Evolutionary conservation across 768 basidiomycete species (phyloP), one percentile per base, ranked within the genome.

Genomic region (Fibroporia radiculosa): DNA sequence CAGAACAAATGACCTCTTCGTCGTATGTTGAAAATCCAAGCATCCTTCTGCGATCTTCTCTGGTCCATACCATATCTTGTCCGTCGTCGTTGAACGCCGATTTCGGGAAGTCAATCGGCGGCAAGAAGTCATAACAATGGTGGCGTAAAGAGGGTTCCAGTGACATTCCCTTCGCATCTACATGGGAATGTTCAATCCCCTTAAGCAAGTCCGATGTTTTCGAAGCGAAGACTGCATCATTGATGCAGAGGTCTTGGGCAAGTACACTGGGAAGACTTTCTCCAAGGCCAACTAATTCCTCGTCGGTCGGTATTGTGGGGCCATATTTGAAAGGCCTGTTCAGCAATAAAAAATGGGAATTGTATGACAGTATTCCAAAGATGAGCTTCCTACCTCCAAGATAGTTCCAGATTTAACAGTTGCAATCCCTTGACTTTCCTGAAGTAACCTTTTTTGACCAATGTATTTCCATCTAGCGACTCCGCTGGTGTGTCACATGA

Each of bases 361-460:
- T 34, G 29, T 18, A 36, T 24, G 16, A n/a, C 31, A 12, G 20
- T 31, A 31, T 31, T 10, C 16, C 29, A 40, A 39, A 26, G 41
- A 40, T 27, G 66, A 73, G 3, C 18, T 10, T 46, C 58, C 39
- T 46, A 84, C 84, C 74, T 72, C 84, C 84, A 87, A 12, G 80
- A 78, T 40, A 88, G 62, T 25, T 76, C 70, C 12, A 86, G 66
- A 18, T 71, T 66, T 3, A 86, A 64, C 3, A 81, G 68, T 44
- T 75, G 71, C 18, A 77, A 58, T 1, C 83, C 83, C 54, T 75
- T 80, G 13, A 68, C 72, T 50, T 75, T 75, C 57, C 69, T 74
- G 50, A 84, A 51, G 44, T 70, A 74, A 1, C 47, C 44, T 3
- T 22, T n/a, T n/a, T n/a, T n/a, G n/a, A n/a, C n/a, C n/a, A n/a